Evolutionary conservation across 2,329 filamentous ascomycete genomes (phyloP).

Genomic region (Colletotrichum zoysiae): DNA sequence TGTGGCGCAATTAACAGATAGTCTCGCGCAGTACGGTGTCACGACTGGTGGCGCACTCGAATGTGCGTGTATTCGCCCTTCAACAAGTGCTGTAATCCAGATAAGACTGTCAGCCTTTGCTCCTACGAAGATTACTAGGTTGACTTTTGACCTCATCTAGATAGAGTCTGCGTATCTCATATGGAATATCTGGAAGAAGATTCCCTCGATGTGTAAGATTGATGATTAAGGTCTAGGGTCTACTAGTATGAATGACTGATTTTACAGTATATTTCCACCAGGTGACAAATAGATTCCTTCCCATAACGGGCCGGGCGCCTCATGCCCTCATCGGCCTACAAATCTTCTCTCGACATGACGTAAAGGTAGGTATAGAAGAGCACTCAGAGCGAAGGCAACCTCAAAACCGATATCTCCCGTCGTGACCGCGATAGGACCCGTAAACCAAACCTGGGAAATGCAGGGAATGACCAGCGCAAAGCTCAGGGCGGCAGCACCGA

Average conservation of each 20-base stretch:
- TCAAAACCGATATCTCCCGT: slow-evolving; percentile 77
- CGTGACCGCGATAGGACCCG: slow-evolving; percentile 68
- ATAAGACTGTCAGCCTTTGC: not conserved
- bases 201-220: not conserved
- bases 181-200: not conserved
- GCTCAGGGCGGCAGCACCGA: slow-evolving; percentile 57
- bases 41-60: not conserved
- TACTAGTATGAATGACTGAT: not conserved
- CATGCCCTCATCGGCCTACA: slow-evolving; percentile 6
- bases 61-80: not conserved
- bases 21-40: too few relatives aligned
- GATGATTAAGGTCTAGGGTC: not conserved
- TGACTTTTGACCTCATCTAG: not conserved
- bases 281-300: not conserved
- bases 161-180: not conserved
- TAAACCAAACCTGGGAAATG: slow-evolving; percentile 73
- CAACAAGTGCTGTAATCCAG: not conserved
- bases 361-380: slow-evolving; percentile 61
- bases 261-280: not conserved
- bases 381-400: slow-evolving; percentile 67
- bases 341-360: slow-evolving; percentile 59
- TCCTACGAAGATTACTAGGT: not conserved
- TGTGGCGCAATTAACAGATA: too few relatives aligned
- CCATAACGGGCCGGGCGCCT: not conserved
- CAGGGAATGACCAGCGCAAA: slow-evolving; percentile 66